Conservation (phyloP, 139 green algal genomes). For the Volvox reticuliferus region DNA sequence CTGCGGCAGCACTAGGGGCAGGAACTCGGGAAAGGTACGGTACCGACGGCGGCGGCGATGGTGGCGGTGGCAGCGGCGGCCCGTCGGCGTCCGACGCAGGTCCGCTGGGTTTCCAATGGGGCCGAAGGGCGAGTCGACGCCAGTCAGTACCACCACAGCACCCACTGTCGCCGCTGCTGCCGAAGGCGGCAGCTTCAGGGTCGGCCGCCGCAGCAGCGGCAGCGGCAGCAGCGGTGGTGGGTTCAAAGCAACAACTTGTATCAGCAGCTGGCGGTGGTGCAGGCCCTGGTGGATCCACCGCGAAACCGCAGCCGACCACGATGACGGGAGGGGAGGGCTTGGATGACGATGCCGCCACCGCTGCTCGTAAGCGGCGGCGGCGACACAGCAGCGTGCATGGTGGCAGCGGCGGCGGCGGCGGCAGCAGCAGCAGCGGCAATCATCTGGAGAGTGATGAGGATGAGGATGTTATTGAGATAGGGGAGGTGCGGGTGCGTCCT, state of each 20-base stretch:
- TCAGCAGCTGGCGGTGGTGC: too few species aligned
- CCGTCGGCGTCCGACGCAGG: neutral
- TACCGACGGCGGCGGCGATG: neutral
- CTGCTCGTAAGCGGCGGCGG: too few species aligned
- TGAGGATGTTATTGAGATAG: neutral
- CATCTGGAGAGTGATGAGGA: neutral
- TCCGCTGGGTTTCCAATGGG: constrained; percentile 9
- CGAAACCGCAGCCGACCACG: neutral
- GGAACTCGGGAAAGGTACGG: neutral
- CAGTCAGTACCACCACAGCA: neutral
- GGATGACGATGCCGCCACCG: neutral
- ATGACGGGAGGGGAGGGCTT: neutral
- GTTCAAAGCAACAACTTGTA: too few species aligned
- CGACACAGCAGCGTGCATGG: neutral
- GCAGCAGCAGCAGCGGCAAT: neutral
- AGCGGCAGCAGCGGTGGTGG: neutral
- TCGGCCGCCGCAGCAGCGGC: neutral
- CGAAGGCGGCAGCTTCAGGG: neutral
- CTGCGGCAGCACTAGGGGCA: neutral
- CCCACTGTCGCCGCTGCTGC: neutral
- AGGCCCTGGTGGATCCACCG: too few species aligned
- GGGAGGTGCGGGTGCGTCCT: neutral
- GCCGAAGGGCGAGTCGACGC: neutral
- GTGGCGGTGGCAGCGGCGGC: neutral
- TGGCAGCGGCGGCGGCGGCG: neutral